A percentile compares a stretch with the other conserved stretches of the same genome.
phyloP scores from a whole-genome alignment of 1,284 basidiomycete species.

The Puccinia coronata region DNA sequence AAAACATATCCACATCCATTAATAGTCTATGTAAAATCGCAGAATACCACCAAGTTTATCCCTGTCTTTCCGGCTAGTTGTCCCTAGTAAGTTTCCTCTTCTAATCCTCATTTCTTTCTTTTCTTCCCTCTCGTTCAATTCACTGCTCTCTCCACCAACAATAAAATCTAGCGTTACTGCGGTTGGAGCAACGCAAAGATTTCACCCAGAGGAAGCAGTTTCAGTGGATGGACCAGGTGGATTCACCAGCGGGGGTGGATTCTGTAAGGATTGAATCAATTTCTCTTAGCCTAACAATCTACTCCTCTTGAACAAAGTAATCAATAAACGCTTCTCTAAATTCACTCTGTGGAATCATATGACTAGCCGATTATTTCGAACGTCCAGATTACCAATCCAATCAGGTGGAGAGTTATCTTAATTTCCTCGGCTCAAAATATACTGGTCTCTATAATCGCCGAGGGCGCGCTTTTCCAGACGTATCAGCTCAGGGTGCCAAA shows the following conservation, averaged over 20 bases:
- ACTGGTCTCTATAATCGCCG: conserved; percentile 54
- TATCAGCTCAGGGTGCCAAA: conserved; percentile 56
- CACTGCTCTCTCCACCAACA: neutral
- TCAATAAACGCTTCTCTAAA: conserved; percentile 27
- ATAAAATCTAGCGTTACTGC: conserved; percentile 52
- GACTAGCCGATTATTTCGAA: conserved; percentile 52
- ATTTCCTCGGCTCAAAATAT: conserved; percentile 52
- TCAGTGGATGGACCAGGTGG: conserved; percentile 32
- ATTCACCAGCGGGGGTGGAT: conserved; percentile 33
- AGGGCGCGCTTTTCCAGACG: conserved; percentile 57
- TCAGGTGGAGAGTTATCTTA: conserved; percentile 54
- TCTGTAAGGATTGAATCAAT: conserved; percentile 51
- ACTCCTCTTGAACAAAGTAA: no score
- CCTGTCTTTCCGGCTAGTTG: conserved; percentile 32
- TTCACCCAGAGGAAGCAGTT: conserved; percentile 54
- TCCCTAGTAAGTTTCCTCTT: conserved; percentile 31
- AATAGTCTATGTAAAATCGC: no score
- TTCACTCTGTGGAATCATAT: neutral
- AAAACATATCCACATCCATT: no score
- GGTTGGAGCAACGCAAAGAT: conserved; percentile 56
- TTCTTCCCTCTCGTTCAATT: neutral
- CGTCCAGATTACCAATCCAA: conserved; percentile 54
- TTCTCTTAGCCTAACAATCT: conserved; percentile 52
- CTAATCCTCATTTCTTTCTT: no score
- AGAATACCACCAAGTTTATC: conserved; percentile 13